Evolutionary conservation across 2,329 filamentous ascomycete species (phyloP).

Genomic region (Penicillium sp.): DNA sequence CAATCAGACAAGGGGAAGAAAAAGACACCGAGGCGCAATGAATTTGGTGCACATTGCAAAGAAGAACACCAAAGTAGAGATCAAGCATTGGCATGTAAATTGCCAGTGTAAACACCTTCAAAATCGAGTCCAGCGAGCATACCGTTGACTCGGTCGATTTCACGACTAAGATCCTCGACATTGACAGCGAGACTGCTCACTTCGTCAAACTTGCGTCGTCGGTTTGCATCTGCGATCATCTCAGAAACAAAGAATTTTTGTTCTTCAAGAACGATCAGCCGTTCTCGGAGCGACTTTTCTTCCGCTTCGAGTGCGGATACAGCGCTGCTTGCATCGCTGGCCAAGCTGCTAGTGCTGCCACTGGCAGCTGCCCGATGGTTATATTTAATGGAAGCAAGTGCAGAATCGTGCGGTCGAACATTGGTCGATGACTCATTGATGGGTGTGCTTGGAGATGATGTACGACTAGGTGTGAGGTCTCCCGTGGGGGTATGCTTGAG

Average conservation of each 20-base stretch:
- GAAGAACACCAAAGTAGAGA: not conserved
- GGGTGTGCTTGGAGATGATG: conserved; percentile 30
- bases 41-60: conserved; percentile 10
- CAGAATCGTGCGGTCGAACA: conserved; percentile 43
- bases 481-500: conserved; percentile 64
- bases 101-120: conserved; percentile 52
- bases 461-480: conserved; percentile 30
- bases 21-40: conserved; percentile 10
- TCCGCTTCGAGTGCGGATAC: conserved; percentile 75
- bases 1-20: conserved; percentile 1
- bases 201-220: conserved; percentile 81
- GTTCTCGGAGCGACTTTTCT: conserved; percentile 79
- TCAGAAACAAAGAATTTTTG: conserved; percentile 86
- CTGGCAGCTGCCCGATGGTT: conserved; percentile 53
- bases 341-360: conserved; percentile 55
- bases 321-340: conserved; percentile 58
- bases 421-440: conserved; percentile 29
- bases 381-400: conserved; percentile 64
- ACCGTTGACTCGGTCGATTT: conserved; percentile 71
- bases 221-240: conserved; percentile 79
- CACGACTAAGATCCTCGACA: conserved; percentile 76
- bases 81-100: conserved; percentile 22
- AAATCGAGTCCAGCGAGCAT: conserved; percentile 70
- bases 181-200: conserved; percentile 78
- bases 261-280: conserved; percentile 83